These are phyloP conservation scores for Histomonas meleagridis DNA, from an alignment of 208 protist species.

Conservation along the genomic window DNA sequence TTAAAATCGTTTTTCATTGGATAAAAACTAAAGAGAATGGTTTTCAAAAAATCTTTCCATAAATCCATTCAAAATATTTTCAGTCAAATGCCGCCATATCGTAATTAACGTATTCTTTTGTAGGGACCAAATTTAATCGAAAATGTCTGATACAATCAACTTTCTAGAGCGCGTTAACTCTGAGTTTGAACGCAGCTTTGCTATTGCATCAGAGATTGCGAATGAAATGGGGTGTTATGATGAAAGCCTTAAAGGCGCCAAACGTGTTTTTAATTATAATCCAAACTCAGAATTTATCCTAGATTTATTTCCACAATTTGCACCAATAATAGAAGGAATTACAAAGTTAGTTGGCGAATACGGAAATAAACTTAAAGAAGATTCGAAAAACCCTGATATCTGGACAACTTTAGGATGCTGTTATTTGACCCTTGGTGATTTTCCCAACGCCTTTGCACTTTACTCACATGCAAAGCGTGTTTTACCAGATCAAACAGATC, in stretches of 20 bases:
- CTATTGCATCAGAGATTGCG: background rate
- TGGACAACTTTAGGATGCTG: background rate
- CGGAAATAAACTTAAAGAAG: background rate
- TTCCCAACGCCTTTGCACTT: background rate
- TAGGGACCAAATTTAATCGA: no score
- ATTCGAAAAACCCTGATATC: background rate
- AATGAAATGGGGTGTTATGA: background rate
- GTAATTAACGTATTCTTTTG: no score
- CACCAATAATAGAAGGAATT: background rate
- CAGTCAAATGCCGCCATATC: no score
- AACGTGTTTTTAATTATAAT: constrained; percentile 16
- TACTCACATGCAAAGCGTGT: background rate
- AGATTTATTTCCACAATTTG: background rate
- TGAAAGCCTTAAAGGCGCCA: background rate
- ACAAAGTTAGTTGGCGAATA: background rate
- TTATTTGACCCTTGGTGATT: background rate
- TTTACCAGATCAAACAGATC: background rate
- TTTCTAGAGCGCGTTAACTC: background rate
- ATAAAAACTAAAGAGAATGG: no score
- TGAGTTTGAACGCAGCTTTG: background rate
- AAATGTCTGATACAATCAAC: no score
- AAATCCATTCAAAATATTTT: no score
- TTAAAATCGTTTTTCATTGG: no score
- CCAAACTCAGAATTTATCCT: background rate
- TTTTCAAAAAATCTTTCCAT: no score